Evolutionary conservation across 345 rosid genomes (phyloP), one percentile per base, ranked within the genome.

Genomic region (Salix udensis): DNA sequence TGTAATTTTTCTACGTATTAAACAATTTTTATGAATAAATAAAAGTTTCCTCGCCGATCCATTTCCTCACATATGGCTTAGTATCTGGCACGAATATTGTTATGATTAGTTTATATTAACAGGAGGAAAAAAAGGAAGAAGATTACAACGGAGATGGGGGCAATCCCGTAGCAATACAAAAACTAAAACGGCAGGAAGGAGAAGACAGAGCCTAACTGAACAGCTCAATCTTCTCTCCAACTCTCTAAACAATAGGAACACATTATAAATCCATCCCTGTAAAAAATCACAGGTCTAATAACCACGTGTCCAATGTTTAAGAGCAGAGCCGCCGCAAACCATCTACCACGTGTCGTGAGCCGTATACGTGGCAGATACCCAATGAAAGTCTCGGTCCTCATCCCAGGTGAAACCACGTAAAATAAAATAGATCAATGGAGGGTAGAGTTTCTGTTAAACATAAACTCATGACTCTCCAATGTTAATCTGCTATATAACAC

Each of bases 301-400:
- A 16, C 60, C 50, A 73, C 61, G 71, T 40, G 64, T 52, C 19
- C n/a, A n/a, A 7, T 2, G 7, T 2, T 31, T 10, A 2, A 23
- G 23, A 58, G 61, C 4, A 28, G 36, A 78, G 78, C 78, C 68
- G 78, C 78, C 76, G 75, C 76, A 55, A 64, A 18, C 0, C 0
- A 5, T 28, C 23, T 23, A 73, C 83, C 83, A 77, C 77, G 62
- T 74, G 77, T 30, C 72, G n/a, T 5, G 1, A 12, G 0, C 1
- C 2, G 31, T 5, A 23, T 28, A 79, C 81, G 83, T 84, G 87
- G 71, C 83, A 42, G 23, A 28, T 7, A 23, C 26, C 40, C 72
- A 73, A 36, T 12, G 19, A 44, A 28, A 50, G 62, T 64, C 62
- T 19, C 21, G 44, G 53, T 58, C 79, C 58, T 24, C 14, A 42